Evolutionary conservation across 257 asterid species (phyloP).

Genomic region (Penstemon newberryi): DNA sequence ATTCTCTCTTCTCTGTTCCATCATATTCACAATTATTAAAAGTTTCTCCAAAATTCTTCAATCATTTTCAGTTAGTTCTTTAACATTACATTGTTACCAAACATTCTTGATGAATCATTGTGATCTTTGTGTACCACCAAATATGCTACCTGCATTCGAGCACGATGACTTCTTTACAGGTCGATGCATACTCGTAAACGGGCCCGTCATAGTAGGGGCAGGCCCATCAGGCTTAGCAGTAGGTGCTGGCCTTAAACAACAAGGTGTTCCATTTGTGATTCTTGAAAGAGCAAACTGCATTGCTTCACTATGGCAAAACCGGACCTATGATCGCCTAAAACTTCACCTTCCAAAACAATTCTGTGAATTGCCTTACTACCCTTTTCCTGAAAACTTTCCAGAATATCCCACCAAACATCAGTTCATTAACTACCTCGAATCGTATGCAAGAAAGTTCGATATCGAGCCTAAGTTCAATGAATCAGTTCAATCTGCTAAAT

Average conservation of each 20-base stretch:
- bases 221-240: conserved; percentile 94
- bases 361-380: conserved; percentile 72
- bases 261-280: conserved; percentile 80
- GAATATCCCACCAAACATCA: conserved; percentile 71
- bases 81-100: background rate
- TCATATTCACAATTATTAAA: conserved; percentile 18
- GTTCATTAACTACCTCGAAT: conserved; percentile 70
- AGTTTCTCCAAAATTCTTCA: conserved; percentile 1
- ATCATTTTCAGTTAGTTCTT: background rate
- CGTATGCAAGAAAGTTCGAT: conserved; percentile 54
- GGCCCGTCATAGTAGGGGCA: conserved; percentile 87
- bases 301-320: conserved; percentile 83
- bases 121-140: conserved; percentile 38
- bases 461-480: conserved; percentile 71
- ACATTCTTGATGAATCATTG: conserved; percentile 44
- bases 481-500: conserved; percentile 56
- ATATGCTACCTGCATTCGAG: conserved; percentile 32
- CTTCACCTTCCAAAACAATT: conserved; percentile 86
- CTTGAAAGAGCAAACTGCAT: conserved; percentile 86
- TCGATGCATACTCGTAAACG: conserved; percentile 78
- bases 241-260: conserved; percentile 70
- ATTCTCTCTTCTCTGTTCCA: conserved; percentile 30
- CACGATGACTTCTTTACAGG: conserved; percentile 58
- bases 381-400: conserved; percentile 71
- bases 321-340: conserved; percentile 81